Evolutionary conservation across 352 stramenopile species (phyloP).

Genomic region (Thraustotheca clavata): DNA sequence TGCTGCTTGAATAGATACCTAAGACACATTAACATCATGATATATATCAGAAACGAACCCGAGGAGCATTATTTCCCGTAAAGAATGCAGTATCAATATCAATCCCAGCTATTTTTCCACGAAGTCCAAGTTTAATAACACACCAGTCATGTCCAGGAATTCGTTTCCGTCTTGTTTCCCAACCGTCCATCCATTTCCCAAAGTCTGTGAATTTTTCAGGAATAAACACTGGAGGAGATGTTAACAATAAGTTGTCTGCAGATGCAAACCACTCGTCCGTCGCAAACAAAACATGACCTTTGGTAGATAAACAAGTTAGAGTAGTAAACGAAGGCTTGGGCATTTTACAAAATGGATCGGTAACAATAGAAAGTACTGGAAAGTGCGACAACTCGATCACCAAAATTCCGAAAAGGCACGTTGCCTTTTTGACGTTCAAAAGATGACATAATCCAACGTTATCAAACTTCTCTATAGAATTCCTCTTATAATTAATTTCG

Average conservation of each 20-base stretch:
- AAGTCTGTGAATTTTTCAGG: slow-evolving; percentile 87
- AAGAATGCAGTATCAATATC: slow-evolving; percentile 76
- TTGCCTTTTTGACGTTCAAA: no score
- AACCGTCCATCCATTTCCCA: slow-evolving; percentile 94
- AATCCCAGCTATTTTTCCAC: slow-evolving; percentile 31
- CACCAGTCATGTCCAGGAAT: slow-evolving; percentile 73
- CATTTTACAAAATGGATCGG: neutral
- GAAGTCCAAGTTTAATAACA: slow-evolving; percentile 44
- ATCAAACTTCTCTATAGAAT: no score
- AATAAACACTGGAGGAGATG: slow-evolving; percentile 76
- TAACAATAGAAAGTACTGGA: no score
- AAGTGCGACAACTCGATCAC: no score
- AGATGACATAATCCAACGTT: no score
- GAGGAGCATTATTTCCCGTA: slow-evolving; percentile 73
- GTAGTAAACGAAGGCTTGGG: slow-evolving; percentile 32
- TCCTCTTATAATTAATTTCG: neutral
- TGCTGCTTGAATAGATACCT: slow-evolving; percentile 16
- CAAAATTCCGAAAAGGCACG: no score
- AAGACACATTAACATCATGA: slow-evolving; percentile 22
- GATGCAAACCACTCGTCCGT: slow-evolving; percentile 92
- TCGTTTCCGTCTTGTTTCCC: slow-evolving; percentile 56
- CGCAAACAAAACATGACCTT: slow-evolving; percentile 78
- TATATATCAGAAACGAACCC: slow-evolving; percentile 37
- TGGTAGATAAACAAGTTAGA: slow-evolving; percentile 49
- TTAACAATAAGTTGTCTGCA: slow-evolving; percentile 75